Evolutionary conservation across 768 basidiomycete species (phyloP), one percentile per base, ranked within the genome.

Genomic region (Grammothele lineata): DNA sequence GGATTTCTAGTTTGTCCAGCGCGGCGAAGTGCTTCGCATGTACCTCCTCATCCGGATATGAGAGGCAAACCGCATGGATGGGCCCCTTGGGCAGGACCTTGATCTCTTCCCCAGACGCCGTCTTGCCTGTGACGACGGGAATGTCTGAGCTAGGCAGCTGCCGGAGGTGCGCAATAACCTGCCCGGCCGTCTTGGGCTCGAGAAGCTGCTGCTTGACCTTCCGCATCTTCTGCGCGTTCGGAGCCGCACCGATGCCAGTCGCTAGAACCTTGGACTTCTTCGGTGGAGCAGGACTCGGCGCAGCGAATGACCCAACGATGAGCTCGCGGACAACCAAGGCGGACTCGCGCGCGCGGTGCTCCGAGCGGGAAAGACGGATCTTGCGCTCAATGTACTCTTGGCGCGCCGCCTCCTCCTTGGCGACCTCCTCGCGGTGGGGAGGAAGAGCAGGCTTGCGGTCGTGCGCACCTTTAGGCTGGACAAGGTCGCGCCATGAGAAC

Each of bases 41-140:
- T 23, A 75, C 76, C 55, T 89, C 85, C 7, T 62, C 73, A 45
- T 92, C 89, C 2, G 78, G 60, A 53, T 72, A 70, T 24, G 70
- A 74, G 32, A 92, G 73, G 56, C 85, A 91, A 18, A 90, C 87
- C 0, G 87, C 89, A 57, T 83, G 88, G 23, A 91, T 87, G 18
- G 86, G 86, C 3, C 59, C 59, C 40, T 47, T 53, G 62, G 61
- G 18, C 66, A 64, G 33, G 79, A 74, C 37, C 81, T 69, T 47
- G 24, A 49, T 34, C 15, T 45, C 40, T 17, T 56, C 49, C 24
- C 57, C 58, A 22, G 56, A 45, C 17, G 18, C 24, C 26, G 60
- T 57, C 36, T 54, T 51, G 25, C 55, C 54, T 23, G 44, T 54
- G 2, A 55, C 52, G 15, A 54, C 48, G 8, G 63, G 56, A 11